A percentile compares a stretch with the other conserved stretches of the same genome.
Conservation (phyloP, 2,329 filamentous ascomycete species). For the Fusarium irregulare region DNA sequence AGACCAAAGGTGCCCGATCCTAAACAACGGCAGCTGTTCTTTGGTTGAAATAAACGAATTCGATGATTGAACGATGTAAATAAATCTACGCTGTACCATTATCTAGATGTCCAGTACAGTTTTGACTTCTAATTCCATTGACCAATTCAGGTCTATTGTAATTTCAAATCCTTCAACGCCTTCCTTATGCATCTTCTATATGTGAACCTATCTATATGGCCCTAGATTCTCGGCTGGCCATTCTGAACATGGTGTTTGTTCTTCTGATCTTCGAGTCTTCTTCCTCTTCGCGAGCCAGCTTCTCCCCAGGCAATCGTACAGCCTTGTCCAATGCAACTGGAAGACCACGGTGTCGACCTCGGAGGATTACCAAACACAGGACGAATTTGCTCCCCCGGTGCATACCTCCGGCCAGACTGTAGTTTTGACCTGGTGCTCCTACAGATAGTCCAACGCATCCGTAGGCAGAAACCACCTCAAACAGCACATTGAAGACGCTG, state of each 20-base stretch:
- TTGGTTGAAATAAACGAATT: slow-evolving; percentile 52
- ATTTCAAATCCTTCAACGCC: slow-evolving; percentile 29
- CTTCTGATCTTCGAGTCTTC: slow-evolving; percentile 47
- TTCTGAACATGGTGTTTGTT: slow-evolving; percentile 44
- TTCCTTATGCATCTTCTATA: slow-evolving; percentile 6
- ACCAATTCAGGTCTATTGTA: slow-evolving; percentile 13
- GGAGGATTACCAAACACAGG: slow-evolving; percentile 66
- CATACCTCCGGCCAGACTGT: slow-evolving; percentile 67
- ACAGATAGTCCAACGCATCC: slow-evolving; percentile 71
- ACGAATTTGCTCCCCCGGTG: slow-evolving; percentile 68
- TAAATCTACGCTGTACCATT: slow-evolving; percentile 15
- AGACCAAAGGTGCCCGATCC: slow-evolving; percentile 54
- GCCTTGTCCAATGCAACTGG: slow-evolving; percentile 68
- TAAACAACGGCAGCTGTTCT: slow-evolving; percentile 64
- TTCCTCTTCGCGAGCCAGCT: slow-evolving; percentile 48
- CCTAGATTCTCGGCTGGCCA: slow-evolving; percentile 43
- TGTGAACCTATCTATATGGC: slow-evolving; percentile 19
- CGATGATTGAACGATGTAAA: slow-evolving; percentile 8
- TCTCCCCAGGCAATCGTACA: slow-evolving; percentile 56
- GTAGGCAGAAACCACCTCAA: slow-evolving; percentile 68
- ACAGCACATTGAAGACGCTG: slow-evolving; percentile 70
- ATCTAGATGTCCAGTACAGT: slow-evolving; percentile 2
- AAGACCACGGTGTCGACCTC: slow-evolving; percentile 66
- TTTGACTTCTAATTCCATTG: slow-evolving; percentile 5
- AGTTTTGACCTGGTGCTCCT: slow-evolving; percentile 64